Evolutionary conservation across 805 yeast species (phyloP).

Genomic region (Myxozyma monticola): DNA sequence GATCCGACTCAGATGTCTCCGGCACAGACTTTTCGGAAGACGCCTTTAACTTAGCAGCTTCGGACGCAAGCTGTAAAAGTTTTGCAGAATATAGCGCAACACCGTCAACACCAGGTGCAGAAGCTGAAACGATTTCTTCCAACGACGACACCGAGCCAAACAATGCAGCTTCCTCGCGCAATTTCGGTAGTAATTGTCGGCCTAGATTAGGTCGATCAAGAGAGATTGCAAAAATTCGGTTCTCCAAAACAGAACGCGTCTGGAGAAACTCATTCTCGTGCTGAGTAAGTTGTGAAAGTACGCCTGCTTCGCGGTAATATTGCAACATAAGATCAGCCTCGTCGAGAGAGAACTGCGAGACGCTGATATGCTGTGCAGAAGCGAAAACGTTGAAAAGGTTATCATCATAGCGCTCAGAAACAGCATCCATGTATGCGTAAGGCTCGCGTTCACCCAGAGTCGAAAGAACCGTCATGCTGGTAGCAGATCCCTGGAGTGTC

Average conservation of each 20-base stretch:
- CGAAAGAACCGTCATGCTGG: constrained; percentile 7
- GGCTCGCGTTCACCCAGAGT: constrained; percentile 10
- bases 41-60: background rate
- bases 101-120: background rate
- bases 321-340: constrained; percentile 23
- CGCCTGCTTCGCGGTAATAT: constrained; percentile 17
- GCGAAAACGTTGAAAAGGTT: constrained; percentile 2
- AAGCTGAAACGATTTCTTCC: background rate
- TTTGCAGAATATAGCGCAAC: constrained; percentile 10
- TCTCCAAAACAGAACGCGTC: constrained; percentile 11
- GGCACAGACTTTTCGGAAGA: background rate
- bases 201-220: constrained; percentile 3
- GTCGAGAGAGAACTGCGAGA: constrained; percentile 10
- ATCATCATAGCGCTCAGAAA: constrained; percentile 9
- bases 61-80: constrained; percentile 2
- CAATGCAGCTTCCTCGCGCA: background rate
- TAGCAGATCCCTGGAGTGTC: constrained; percentile 7
- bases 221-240: constrained; percentile 9
- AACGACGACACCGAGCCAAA: constrained; percentile 4
- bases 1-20: no score
- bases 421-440: constrained; percentile 4
- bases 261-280: constrained; percentile 1
- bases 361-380: background rate
- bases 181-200: constrained; percentile 1
- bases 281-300: constrained; percentile 4